Conservation (phyloP, 768 basidiomycete genomes). For the Chlorophyllum brunneum region DNA sequence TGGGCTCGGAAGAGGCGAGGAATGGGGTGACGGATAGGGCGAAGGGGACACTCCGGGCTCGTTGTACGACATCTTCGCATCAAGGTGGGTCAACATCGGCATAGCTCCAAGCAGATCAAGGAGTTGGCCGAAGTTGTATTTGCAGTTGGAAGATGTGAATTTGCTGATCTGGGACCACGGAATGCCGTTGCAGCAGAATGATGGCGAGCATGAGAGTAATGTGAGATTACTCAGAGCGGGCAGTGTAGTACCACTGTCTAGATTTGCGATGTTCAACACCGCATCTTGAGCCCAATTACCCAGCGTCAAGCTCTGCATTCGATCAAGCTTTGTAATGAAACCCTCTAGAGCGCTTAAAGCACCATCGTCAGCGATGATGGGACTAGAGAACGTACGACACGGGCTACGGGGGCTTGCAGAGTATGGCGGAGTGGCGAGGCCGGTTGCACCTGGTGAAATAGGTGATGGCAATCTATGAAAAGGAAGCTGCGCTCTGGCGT, state of each 20-base stretch:
- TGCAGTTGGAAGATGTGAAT: conserved; percentile 10
- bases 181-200: conserved; percentile 7
- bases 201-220: conserved; percentile 7
- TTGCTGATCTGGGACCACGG: conserved; percentile 7
- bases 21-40: conserved; percentile 9
- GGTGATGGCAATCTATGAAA: conserved; percentile 1
- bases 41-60: conserved; percentile 8
- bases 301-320: conserved; percentile 9
- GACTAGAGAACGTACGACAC: neutral
- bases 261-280: conserved; percentile 1
- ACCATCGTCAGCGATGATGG: conserved; percentile 1
- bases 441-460: neutral
- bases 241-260: neutral
- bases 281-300: conserved; percentile 10
- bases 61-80: conserved; percentile 11
- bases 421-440: conserved; percentile 8
- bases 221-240: conserved; percentile 2
- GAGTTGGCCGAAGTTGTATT: conserved; percentile 10
- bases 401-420: conserved; percentile 7
- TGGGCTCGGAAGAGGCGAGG: conserved; percentile 8
- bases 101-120: conserved; percentile 11
- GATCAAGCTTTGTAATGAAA: conserved; percentile 10
- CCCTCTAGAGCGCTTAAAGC: conserved; percentile 5
- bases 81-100: conserved; percentile 9
- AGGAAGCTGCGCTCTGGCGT: neutral